Conservation (phyloP, 208 protist species). For the Crithidia mellificae region DNA sequence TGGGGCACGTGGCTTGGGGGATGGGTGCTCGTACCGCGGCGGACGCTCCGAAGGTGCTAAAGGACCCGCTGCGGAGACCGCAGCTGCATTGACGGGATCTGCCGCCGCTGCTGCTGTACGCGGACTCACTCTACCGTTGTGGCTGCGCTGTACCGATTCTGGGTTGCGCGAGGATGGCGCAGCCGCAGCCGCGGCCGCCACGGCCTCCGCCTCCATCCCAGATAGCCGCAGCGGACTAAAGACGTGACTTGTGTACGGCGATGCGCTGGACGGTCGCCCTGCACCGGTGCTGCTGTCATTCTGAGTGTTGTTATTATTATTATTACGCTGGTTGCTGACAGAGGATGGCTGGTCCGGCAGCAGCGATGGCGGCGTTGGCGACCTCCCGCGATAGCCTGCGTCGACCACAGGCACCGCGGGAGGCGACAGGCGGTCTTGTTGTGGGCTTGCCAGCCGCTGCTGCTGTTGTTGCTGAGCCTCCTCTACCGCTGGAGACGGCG, state of each 20-base stretch:
- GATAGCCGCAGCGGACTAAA: conserved; percentile 9
- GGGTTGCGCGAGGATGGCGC: background rate
- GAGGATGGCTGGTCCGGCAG: background rate
- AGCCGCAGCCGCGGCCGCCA: background rate
- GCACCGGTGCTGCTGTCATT: background rate
- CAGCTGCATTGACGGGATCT: too few relatives aligned
- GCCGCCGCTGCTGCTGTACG: background rate
- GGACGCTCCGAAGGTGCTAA: background rate
- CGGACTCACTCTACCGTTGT: background rate
- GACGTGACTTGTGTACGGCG: conserved; percentile 6
- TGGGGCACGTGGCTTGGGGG: background rate
- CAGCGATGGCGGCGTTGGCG: background rate
- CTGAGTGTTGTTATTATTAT: too few relatives aligned
- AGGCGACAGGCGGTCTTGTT: background rate
- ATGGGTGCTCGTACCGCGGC: conserved; percentile 5
- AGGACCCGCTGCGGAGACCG: too few relatives aligned
- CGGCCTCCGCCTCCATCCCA: background rate
- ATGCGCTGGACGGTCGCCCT: background rate
- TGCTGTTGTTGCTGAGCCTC: background rate
- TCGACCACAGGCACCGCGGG: background rate
- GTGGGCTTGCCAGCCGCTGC: conserved; percentile 3
- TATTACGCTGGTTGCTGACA: background rate
- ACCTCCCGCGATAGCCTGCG: background rate
- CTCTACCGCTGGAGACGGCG: background rate
- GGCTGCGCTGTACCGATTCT: too few relatives aligned